Evolutionary conservation across 2,329 filamentous ascomycete species (phyloP), one percentile per base, ranked within the genome.

Genomic region (Chaetoscypha palmicola): DNA sequence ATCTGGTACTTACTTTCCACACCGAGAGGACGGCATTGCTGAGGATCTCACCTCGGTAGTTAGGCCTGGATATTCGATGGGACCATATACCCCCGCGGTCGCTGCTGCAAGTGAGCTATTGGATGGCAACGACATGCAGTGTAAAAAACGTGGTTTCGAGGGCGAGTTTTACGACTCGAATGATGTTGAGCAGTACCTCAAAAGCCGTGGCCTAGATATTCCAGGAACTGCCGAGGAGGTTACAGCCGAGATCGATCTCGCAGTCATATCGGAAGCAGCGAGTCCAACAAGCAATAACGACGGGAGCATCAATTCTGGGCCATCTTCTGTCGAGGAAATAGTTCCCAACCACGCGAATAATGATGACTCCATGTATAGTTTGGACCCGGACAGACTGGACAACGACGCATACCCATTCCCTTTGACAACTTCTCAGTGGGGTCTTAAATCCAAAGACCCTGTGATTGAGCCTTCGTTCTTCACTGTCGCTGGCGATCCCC

Each of bases 131-230:
- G n/a, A n/a, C n/a, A 68, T 83, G 52, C 66, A 66, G 16, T 71
- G 76, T 50, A 71, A 70, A 30, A 62, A 81, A 5, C 71, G 74
- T 1, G 83, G 78, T 0, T 84, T 81, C 48, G 75, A 83, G 47
- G 85, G 85, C 3, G 77, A 86, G 39, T 92, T 86, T 69, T 86
- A 84, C 53, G 86, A 92, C 57, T 67, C 79, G 0, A 74, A 86
- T 47, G 87, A 92, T 60, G 80, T 89, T 0, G 83, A 92, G 62
- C 71, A 76, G 10, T 92, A 89, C 58, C 66, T 94, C 2, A 73
- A 72, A 31, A 70, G 75, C 38, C 73, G 75, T 22, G 80, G 80
- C 4, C 74, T 88, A 22, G 60, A 68, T 35, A 78, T 89, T 40
- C 74, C 82, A 8, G 71, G 74, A 0, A 67, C 70, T 8, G 69